Conservation (phyloP, 1,139 yeast species). For the Geotrichum aggregatum region DNA sequence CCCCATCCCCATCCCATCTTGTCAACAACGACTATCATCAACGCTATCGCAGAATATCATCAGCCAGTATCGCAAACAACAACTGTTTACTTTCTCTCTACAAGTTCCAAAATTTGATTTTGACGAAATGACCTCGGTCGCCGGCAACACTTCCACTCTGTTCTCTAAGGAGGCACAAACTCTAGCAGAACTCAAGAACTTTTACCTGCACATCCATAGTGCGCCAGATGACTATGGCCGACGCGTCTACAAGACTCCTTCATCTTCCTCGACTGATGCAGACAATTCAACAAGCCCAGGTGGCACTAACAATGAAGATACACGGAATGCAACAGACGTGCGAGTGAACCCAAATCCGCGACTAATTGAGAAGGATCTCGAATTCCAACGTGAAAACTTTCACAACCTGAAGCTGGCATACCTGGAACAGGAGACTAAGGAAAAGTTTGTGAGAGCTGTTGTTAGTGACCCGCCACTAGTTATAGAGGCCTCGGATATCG, state of each 20-base stretch:
- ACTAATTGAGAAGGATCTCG: conserved; percentile 31
- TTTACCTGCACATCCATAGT: not conserved
- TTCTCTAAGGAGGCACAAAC: not conserved
- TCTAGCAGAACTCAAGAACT: not conserved
- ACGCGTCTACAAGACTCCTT: not conserved
- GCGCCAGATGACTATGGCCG: conserved; percentile 3
- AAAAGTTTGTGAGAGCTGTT: conserved; percentile 50
- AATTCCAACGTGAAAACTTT: conserved; percentile 40
- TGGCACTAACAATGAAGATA: not conserved
- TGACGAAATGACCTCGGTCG: no score
- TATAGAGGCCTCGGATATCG: conserved; percentile 36
- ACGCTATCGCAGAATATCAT: not conserved
- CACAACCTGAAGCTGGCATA: conserved; percentile 56
- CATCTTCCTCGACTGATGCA: not conserved
- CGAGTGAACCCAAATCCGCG: conserved; percentile 27
- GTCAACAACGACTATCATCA: no score
- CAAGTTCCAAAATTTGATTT: no score
- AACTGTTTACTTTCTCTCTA: not conserved
- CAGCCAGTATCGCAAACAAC: not conserved
- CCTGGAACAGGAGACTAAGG: conserved; percentile 65
- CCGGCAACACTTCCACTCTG: no score
- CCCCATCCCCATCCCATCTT: no score
- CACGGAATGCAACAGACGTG: not conserved
- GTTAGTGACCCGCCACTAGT: conserved; percentile 39
- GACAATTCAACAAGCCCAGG: not conserved